Base-by-base conservation (phyloP, 2,329 filamentous ascomycete genomes). In the Microdochium trichocladiopsis region DNA sequence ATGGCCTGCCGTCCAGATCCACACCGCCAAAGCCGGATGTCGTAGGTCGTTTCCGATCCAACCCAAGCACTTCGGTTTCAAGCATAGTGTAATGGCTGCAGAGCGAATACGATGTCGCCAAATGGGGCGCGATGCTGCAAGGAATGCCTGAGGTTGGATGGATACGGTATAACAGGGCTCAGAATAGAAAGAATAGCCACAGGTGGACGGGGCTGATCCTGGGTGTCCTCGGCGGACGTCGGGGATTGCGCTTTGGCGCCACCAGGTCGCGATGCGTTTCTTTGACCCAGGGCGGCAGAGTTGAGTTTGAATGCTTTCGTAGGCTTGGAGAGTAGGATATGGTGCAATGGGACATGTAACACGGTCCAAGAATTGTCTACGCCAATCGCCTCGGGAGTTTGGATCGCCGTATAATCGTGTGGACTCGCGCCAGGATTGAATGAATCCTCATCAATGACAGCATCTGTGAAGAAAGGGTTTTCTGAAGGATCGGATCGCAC, bases 181-280 rank as follows among this genome's bases (percentile, higher is more conserved):
- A 96, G 70, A 25, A 97, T 84, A 0, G 94, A 97, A 12, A 99
- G 72, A 51, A 99, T 90, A 9, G 93, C 94, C 60, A 97, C 93
- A 0, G 94, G 94, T 2, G 85, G 80, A 54, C 80, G 79, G 54
- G 82, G 80, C 6, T 45, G 41, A 18, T 45, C 41, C 22, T 6
- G 41, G n/a, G 10, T 8, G 9, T 16, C 21, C 41, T 45, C 41
- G 3, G 41, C 9, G 18, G n/a, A 21, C 3, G 6, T 9, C 6
- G 41, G 41, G 22, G 41, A 45, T 18, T 21, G 16, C 22, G 41
- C 18, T 8, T 45, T 45, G 21, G 18, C 14, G 21, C 41, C 41
- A 4, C 5, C 57, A 43, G 55, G 58, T 47, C 71, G 66, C 52
- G 70, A 65, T 9, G 78, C 75, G 2, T 73, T 74, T 57, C 73